Conservation (phyloP, 176 grass and related monocot species). For the Cenchrus americanus region DNA sequence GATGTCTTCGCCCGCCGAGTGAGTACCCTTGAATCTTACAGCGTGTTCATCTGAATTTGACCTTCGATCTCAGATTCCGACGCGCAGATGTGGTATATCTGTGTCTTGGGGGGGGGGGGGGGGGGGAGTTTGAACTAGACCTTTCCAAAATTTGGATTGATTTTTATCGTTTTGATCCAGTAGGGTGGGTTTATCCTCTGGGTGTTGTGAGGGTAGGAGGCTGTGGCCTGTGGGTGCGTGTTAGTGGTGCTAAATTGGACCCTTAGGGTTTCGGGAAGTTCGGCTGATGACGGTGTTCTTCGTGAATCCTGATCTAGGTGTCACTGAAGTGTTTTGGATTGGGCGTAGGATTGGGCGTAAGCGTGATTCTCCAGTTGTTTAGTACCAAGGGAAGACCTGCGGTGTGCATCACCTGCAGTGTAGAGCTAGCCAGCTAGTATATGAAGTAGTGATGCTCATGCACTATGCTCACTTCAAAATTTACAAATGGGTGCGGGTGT, state of each 20-base stretch:
- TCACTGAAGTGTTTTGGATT: neutral
- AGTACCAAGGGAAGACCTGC: neutral
- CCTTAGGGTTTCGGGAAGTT: neutral
- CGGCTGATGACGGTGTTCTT: neutral
- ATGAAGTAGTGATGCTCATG: neutral
- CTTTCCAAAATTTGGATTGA: neutral
- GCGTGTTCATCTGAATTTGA: neutral
- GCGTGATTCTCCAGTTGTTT: neutral
- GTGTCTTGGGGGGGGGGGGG: slow-evolving; percentile 2
- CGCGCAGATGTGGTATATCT: neutral
- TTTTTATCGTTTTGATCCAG: neutral
- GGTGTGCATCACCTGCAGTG: neutral
- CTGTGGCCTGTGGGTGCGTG: neutral
- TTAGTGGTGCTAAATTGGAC: neutral
- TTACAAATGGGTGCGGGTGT: neutral
- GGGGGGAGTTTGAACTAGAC: neutral
- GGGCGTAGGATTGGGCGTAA: neutral
- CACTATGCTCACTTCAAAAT: neutral
- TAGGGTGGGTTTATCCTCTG: neutral
- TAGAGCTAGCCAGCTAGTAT: neutral
- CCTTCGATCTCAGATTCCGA: neutral
- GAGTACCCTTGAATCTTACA: slow-evolving; percentile 36
- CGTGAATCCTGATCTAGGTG: neutral
- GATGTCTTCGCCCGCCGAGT: slow-evolving; percentile 83
- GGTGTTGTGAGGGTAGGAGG: neutral